A percentile compares a stretch with the other conserved stretches of the same genome.
Conservation (phyloP, 495 filamentous ascomycete genomes). For the Aspergillus olivimuriae region DNA sequence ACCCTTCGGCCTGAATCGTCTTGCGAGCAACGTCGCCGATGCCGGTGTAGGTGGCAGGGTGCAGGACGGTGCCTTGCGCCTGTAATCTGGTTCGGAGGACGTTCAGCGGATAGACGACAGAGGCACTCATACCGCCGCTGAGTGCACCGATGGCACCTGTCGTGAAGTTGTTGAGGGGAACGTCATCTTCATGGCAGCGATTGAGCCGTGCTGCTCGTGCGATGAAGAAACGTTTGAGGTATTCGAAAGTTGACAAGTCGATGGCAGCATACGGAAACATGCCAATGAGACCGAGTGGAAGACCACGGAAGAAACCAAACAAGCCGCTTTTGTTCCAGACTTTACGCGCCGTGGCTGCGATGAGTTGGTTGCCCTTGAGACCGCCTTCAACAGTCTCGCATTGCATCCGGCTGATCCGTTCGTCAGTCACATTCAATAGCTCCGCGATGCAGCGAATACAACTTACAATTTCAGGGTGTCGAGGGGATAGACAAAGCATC, state of each 20-base stretch:
- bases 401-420: constrained; percentile 66
- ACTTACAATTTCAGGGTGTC: constrained; percentile 94
- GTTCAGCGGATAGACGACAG: constrained; percentile 90
- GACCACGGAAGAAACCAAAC: constrained; percentile 79
- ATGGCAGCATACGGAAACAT: constrained; percentile 99
- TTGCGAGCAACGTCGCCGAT: constrained; percentile 79
- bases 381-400: constrained; percentile 87
- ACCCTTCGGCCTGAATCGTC: constrained; percentile 77
- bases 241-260: constrained; percentile 91
- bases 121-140: constrained; percentile 90
- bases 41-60: constrained; percentile 84
- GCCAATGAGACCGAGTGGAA: constrained; percentile 85
- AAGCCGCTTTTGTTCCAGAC: constrained; percentile 75
- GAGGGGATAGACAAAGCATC: constrained; percentile 89
- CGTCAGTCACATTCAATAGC: constrained; percentile 15
- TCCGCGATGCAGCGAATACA: background rate
- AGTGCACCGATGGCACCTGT: constrained; percentile 81
- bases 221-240: constrained; percentile 70
- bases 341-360: constrained; percentile 71
- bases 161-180: constrained; percentile 64
- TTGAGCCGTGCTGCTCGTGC: constrained; percentile 61
- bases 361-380: constrained; percentile 74
- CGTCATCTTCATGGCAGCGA: constrained; percentile 75
- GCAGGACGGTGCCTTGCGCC: constrained; percentile 86
- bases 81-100: constrained; percentile 90